Evolutionary conservation across 1,139 yeast species (phyloP).

Genomic region (Geotrichum citri-aurantii): DNA sequence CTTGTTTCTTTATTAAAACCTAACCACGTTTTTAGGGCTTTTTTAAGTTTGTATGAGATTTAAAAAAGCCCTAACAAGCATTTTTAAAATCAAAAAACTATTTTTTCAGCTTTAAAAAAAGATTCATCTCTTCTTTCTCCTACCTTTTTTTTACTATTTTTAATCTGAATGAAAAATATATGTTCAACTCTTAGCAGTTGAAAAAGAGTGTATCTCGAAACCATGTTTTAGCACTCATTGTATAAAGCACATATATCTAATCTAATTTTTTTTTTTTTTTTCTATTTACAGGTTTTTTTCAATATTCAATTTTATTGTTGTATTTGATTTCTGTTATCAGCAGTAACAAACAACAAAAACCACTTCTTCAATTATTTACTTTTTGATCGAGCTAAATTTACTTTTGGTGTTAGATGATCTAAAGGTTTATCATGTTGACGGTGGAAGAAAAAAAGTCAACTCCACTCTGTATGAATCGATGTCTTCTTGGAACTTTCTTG

Average conservation of each 20-base stretch:
- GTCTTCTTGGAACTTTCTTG: conserved; percentile 9
- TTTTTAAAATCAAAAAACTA: background rate
- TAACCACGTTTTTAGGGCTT: background rate
- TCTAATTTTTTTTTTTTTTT: background rate
- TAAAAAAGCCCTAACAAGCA: background rate
- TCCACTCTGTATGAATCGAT: conserved; percentile 23
- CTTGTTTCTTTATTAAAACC: background rate
- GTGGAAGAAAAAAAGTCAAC: conserved; percentile 24
- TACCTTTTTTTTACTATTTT: background rate
- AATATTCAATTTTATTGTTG: background rate
- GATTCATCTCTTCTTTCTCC: background rate
- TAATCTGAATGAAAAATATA: too few relatives aligned
- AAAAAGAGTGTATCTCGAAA: background rate
- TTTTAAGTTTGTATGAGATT: background rate
- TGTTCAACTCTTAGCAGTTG: background rate
- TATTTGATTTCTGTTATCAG: background rate
- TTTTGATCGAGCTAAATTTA: conserved; percentile 11
- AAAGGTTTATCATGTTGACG: conserved; percentile 15
- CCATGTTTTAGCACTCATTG: background rate
- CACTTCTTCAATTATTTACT: conserved; percentile 15
- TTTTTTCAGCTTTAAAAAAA: background rate
- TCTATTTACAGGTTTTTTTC: background rate
- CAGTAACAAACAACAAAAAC: conserved; percentile 1
- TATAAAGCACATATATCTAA: background rate
- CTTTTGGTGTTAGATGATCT: conserved; percentile 14